Conservation (phyloP, 805 yeast species). For the Saturnispora besseyi region DNA sequence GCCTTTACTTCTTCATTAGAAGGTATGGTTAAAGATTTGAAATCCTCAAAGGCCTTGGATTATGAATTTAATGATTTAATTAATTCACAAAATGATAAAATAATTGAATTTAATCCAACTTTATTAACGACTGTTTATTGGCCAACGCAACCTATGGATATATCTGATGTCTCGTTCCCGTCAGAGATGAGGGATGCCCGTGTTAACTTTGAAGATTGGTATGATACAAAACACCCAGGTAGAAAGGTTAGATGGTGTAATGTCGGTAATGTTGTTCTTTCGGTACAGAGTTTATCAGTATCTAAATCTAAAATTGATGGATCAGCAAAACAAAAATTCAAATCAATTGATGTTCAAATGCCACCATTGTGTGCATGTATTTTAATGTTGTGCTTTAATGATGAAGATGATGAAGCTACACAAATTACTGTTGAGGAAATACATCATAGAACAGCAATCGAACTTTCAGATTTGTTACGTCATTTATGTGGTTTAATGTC, state of each 20-base stretch:
- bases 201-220: conserved; percentile 41
- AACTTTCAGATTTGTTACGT: conserved; percentile 61
- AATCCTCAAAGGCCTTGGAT: conserved; percentile 42
- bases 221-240: conserved; percentile 43
- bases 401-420: conserved; percentile 34
- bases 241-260: conserved; percentile 53
- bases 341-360: conserved; percentile 35
- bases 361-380: conserved; percentile 76
- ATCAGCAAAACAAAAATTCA: neutral
- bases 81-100: neutral
- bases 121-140: conserved; percentile 56
- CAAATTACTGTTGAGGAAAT: conserved; percentile 51
- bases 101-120: conserved; percentile 14
- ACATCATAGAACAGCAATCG: conserved; percentile 56
- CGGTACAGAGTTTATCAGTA: neutral
- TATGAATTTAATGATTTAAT: conserved; percentile 28
- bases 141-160: conserved; percentile 43
- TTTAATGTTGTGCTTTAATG: conserved; percentile 56
- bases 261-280: conserved; percentile 1
- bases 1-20: conserved; percentile 72
- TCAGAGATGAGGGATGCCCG: conserved; percentile 34
- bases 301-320: conserved; percentile 5
- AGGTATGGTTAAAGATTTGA: conserved; percentile 80
- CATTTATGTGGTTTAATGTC: conserved; percentile 40
- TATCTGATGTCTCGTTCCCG: conserved; percentile 33